Evolutionary conservation across 768 basidiomycete species (phyloP).

Genomic region (Rhizopogon vulgaris): DNA sequence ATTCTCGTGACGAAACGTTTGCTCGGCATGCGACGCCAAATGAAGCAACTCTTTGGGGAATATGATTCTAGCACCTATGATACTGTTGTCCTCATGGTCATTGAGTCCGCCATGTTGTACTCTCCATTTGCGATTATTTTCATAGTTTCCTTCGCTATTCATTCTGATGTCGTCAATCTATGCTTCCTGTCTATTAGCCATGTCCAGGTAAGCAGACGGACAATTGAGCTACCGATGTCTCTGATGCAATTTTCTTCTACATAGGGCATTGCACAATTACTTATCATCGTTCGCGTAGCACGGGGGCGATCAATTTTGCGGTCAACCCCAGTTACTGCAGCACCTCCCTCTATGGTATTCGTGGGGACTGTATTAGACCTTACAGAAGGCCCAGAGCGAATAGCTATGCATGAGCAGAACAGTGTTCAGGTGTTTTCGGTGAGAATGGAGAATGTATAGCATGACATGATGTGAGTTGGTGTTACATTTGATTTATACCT

Average conservation of each 20-base stretch:
- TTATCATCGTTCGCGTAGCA: slow-evolving; percentile 32
- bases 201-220: slow-evolving; percentile 18
- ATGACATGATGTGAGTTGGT: background rate
- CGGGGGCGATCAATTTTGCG: slow-evolving; percentile 18
- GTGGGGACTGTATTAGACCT: background rate
- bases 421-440: background rate
- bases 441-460: no score
- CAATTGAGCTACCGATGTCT: no score
- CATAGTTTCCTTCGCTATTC: slow-evolving; percentile 15
- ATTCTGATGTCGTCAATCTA: slow-evolving; percentile 21
- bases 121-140: slow-evolving; percentile 19
- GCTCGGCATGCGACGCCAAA: slow-evolving; percentile 12
- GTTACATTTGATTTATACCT: background rate
- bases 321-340: background rate
- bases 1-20: slow-evolving; percentile 26
- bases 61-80: slow-evolving; percentile 12
- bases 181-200: slow-evolving; percentile 28
- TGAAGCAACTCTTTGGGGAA: slow-evolving; percentile 9
- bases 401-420: background rate
- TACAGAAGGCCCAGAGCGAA: background rate
- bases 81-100: slow-evolving; percentile 22
- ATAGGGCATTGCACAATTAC: slow-evolving; percentile 28
- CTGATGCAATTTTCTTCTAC: background rate
- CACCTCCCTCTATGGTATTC: background rate
- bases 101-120: slow-evolving; percentile 25